phyloP scores from a whole-genome alignment of 176 grass and related monocot genomes.

The Oryza meridionalis region DNA sequence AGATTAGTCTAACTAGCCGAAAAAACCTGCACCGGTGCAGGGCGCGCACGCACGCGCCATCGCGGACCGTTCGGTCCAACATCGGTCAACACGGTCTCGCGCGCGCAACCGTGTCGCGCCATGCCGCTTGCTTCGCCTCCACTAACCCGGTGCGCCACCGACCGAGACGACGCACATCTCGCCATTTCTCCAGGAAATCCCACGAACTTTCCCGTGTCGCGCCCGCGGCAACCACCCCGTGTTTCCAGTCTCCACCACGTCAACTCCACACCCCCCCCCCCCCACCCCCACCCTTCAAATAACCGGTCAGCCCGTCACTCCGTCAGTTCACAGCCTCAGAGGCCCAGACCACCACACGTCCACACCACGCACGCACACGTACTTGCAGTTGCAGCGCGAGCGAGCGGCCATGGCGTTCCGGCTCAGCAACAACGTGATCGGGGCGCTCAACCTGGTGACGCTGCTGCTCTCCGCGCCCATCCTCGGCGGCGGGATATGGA shows the following conservation, averaged over 20 bases:
- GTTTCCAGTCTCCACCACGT: background rate
- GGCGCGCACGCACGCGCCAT: too few relatives aligned
- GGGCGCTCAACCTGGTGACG: conserved; percentile 43
- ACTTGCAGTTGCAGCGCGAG: too few relatives aligned
- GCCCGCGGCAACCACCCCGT: background rate
- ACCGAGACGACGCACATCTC: background rate
- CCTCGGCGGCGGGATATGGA: conserved; percentile 48
- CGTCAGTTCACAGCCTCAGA: background rate
- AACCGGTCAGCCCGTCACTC: background rate
- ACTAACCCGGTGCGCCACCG: background rate
- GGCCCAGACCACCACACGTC: background rate
- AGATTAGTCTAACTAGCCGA: too few relatives aligned
- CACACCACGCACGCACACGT: background rate
- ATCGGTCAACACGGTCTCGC: too few relatives aligned
- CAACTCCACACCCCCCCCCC: background rate
- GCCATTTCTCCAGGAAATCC: background rate
- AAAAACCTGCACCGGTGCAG: too few relatives aligned
- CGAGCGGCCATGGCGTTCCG: conserved; percentile 48
- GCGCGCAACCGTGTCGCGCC: background rate
- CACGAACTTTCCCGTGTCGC: background rate
- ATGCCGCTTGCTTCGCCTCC: background rate
- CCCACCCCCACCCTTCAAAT: background rate
- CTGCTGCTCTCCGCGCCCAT: conserved; percentile 49
- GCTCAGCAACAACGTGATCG: conserved; percentile 74
- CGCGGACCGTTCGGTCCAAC: background rate